Conservation (phyloP, 257 asterid genomes). For the Solanum habrochaites region DNA sequence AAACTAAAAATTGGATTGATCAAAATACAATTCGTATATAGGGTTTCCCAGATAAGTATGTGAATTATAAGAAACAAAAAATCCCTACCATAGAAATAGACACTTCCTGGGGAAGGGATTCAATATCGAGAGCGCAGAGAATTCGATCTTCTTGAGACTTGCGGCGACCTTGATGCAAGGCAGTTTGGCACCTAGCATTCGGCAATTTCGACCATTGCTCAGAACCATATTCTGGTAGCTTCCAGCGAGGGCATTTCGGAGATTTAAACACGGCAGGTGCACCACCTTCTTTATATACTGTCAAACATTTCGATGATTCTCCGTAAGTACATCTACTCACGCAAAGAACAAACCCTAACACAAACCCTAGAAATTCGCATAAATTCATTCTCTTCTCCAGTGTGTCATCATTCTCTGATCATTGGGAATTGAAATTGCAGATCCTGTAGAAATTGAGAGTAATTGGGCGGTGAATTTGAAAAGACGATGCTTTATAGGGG, state of each 20-base stretch:
- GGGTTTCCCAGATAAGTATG: neutral
- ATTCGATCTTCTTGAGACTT: constrained; percentile 83
- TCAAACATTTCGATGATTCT: constrained; percentile 69
- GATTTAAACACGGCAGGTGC: constrained; percentile 94
- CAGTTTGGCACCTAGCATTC: constrained; percentile 48
- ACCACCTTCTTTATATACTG: constrained; percentile 88
- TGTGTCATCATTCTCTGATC: neutral
- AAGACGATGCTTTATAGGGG: neutral
- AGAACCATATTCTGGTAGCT: constrained; percentile 32
- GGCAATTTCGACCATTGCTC: constrained; percentile 14
- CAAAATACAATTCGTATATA: neutral
- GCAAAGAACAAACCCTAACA: constrained; percentile 25
- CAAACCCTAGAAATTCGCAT: neutral
- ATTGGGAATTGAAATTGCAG: neutral
- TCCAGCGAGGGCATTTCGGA: constrained; percentile 97
- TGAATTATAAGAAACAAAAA: neutral
- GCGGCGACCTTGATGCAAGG: constrained; percentile 82
- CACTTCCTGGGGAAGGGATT: constrained; percentile 69
- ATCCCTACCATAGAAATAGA: neutral
- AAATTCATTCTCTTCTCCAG: neutral
- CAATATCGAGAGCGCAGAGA: constrained; percentile 60
- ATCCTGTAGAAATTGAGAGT: neutral
- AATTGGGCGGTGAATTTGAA: constrained; percentile 10
- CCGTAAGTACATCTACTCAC: constrained; percentile 22
- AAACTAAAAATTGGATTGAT: neutral